Conservation (phyloP, 208 protist genomes). For the Histomonas meleagridis region DNA sequence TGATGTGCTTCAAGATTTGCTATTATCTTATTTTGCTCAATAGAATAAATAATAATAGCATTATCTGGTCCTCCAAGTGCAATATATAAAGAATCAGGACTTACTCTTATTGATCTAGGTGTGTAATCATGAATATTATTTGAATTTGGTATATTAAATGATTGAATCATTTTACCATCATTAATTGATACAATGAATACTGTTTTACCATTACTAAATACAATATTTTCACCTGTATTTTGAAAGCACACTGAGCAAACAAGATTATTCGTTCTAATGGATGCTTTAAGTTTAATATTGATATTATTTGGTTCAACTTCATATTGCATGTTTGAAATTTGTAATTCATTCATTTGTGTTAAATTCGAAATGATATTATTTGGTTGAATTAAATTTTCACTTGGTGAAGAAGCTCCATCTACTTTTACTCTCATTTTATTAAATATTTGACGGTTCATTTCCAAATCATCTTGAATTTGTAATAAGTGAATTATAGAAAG, state of each 20-base stretch:
- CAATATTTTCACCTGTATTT: not conserved
- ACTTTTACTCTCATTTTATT: too few relatives aligned
- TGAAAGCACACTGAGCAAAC: not conserved
- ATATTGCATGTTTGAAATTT: too few relatives aligned
- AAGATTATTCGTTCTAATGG: not conserved
- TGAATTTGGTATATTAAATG: not conserved
- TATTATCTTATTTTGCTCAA: not conserved
- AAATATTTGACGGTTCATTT: too few relatives aligned
- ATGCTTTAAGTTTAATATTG: not conserved
- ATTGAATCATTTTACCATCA: not conserved
- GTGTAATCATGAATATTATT: not conserved
- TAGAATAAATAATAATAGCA: not conserved
- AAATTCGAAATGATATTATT: too few relatives aligned
- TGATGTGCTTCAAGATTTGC: not conserved
- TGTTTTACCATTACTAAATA: not conserved
- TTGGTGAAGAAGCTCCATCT: too few relatives aligned
- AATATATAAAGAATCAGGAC: not conserved
- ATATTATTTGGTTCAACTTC: too few relatives aligned
- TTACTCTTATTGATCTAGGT: not conserved
- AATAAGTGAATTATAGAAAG: not conserved
- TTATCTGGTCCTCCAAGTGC: not conserved
- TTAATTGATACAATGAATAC: not conserved
- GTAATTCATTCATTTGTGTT: too few relatives aligned
- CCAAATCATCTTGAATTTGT: not conserved
- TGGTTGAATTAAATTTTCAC: too few relatives aligned